A percentile compares a stretch with the other conserved stretches of the same genome.
Conservation (phyloP, 345 rosid species). For the Populus alba region DNA sequence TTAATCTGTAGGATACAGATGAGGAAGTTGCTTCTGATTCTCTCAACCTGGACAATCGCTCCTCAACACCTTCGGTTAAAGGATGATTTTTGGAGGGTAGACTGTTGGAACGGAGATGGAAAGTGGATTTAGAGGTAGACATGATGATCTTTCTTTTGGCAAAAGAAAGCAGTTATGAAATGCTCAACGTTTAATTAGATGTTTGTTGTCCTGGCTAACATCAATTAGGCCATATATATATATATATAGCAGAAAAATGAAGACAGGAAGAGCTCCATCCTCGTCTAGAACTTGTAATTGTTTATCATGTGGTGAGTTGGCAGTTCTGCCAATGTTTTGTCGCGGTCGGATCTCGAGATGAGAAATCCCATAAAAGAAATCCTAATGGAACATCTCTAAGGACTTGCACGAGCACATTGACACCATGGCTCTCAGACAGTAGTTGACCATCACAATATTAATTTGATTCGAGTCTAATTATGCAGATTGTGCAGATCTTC, state of each 20-base stretch:
- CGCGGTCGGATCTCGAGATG: background rate
- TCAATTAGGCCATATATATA: too few relatives aligned
- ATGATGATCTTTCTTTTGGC: background rate
- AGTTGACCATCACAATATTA: background rate
- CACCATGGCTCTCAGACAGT: background rate
- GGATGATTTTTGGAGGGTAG: constrained; percentile 32
- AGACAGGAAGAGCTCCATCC: background rate
- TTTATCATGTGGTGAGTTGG: background rate
- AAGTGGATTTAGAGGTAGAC: constrained; percentile 1
- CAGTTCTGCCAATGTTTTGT: background rate
- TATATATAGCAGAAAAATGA: background rate
- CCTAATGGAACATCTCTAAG: background rate
- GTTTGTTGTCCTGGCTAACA: too few relatives aligned
- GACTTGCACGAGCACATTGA: background rate
- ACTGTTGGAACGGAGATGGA: constrained; percentile 30
- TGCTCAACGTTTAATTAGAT: too few relatives aligned
- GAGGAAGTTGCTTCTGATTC: constrained; percentile 16
- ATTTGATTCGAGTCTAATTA: background rate
- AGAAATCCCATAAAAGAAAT: background rate
- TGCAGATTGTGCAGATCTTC: background rate
- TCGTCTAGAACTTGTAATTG: background rate
- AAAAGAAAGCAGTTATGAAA: background rate
- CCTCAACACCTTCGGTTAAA: constrained; percentile 11
- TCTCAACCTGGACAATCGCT: constrained; percentile 19
- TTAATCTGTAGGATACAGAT: background rate